A percentile compares a stretch with the other conserved stretches of the same genome.
Conservation (phyloP, 805 yeast genomes). For the Middelhovenomyces tepae region DNA sequence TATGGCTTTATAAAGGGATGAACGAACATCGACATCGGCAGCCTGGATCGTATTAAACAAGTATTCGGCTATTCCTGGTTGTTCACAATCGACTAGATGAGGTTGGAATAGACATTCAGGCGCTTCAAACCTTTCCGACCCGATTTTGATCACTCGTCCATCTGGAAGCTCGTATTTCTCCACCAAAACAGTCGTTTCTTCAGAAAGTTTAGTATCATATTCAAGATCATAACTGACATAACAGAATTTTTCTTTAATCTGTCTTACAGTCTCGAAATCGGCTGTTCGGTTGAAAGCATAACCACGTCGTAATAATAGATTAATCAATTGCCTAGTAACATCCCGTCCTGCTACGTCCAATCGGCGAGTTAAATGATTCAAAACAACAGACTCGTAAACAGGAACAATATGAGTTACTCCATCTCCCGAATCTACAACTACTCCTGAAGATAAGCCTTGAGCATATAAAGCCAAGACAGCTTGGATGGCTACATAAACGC, state of each 20-base stretch:
- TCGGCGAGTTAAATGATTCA: conserved; percentile 85
- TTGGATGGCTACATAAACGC: conserved; percentile 92
- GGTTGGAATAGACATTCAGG: conserved; percentile 98
- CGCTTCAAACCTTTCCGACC: conserved; percentile 93
- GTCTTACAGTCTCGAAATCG: conserved; percentile 97
- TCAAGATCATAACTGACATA: conserved; percentile 92
- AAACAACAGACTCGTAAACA: conserved; percentile 93
- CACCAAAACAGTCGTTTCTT: conserved; percentile 92
- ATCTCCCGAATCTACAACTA: conserved; percentile 97
- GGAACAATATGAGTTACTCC: conserved; percentile 99
- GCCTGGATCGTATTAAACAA: conserved; percentile 87
- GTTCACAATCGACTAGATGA: conserved; percentile 87
- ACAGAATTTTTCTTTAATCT: conserved; percentile 91
- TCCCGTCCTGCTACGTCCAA: conserved; percentile 97
- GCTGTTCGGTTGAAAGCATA: conserved; percentile 98
- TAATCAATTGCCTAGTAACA: conserved; percentile 92
- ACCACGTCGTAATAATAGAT: conserved; percentile 84
- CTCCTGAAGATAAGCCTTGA: conserved; percentile 94
- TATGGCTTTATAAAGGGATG: conserved; percentile 81
- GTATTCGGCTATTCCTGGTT: conserved; percentile 92
- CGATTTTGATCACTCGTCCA: conserved; percentile 88
- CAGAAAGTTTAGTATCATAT: conserved; percentile 76
- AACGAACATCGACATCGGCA: conserved; percentile 89
- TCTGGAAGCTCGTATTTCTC: conserved; percentile 92
- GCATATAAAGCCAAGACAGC: conserved; percentile 98